Evolutionary conservation across 2,329 filamentous ascomycete species (phyloP).

Genomic region (Alternaria arbusti): DNA sequence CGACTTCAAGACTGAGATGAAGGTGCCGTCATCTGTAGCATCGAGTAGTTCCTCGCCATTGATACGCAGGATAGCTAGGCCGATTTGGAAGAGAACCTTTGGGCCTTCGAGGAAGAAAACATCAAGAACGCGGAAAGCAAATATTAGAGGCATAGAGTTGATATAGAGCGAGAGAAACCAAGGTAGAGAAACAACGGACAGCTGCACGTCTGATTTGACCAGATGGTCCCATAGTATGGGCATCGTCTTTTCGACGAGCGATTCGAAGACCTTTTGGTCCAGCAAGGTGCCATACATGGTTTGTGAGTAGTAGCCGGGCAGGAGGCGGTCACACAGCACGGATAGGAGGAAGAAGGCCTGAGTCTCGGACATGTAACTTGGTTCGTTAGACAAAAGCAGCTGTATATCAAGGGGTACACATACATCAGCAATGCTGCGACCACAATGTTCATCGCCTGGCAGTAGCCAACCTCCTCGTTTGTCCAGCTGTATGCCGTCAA

Average conservation of each 20-base stretch:
- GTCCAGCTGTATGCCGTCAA: constrained; percentile 98
- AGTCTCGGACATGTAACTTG: constrained; percentile 88
- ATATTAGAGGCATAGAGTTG: constrained; percentile 98
- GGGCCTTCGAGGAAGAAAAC: constrained; percentile 98
- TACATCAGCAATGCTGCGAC: constrained; percentile 94
- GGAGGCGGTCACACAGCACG: constrained; percentile 85
- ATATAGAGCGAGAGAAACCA: constrained; percentile 99
- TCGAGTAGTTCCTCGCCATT: constrained; percentile 96
- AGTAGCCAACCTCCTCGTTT: constrained; percentile 94
- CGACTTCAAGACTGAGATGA: constrained; percentile 92
- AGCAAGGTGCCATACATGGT: constrained; percentile 99
- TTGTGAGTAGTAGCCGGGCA: constrained; percentile 96
- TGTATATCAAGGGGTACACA: constrained; percentile 35
- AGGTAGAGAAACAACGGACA: constrained; percentile 94
- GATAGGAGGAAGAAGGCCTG: constrained; percentile 96
- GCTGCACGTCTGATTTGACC: constrained; percentile 94
- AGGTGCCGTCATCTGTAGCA: constrained; percentile 90
- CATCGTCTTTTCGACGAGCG: constrained; percentile 98
- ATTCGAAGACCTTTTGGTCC: constrained; percentile 97
- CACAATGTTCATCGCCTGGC: constrained; percentile 99
- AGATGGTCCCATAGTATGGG: constrained; percentile 97
- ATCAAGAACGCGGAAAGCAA: constrained; percentile 94
- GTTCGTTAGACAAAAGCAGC: constrained; percentile 32
- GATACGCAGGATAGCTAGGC: constrained; percentile 93
- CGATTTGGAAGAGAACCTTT: constrained; percentile 96